Base-by-base conservation (phyloP, 176 grass and related monocot genomes). In the Oryza nivara region DNA sequence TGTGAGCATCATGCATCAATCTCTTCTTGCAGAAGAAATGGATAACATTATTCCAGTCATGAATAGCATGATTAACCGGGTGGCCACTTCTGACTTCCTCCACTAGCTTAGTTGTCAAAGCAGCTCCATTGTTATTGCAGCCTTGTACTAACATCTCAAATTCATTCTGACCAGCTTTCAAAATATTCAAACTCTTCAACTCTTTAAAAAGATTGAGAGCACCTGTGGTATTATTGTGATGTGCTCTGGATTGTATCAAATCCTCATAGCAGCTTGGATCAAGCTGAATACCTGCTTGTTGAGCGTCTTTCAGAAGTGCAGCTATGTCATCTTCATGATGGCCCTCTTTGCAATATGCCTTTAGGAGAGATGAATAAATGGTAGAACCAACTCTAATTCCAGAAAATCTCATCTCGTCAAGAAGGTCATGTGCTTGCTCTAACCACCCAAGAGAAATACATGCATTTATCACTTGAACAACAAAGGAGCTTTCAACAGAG, bases 1-100 rank as follows among this genome's bases (percentile, higher is more conserved):
- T 95, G 65, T 95, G 90, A 75, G 92, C 95, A 93, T 98, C 95
- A 74, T 82, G 67, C 91, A 98, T 93, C 75, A 98, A 71, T 80
- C 76, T 88, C 68, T 95, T 98, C 79, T 98, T 98, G 80, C 95
- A 98, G 80, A 98, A 98, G 80, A 98, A 95, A 86, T 98, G 89
- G 70, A 98, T 98, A 19, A 86, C 90, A 80, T 85, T 95, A 78
- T 98, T 98, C 96, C 92, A 95, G 81, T 93, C 92, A 85, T 98
- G 89, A 86, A 92, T 44, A 82, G 88, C 85, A 83, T 85, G 82
- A 90, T 95, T 74, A 34, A 65, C 84, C 40, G 67, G 89, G 47
- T 83, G 28, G 12, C 85, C 90, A 83, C 66, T 90, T 75, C 86
- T 93, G 35, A 95, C 87, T 89, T 98, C 95, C 72, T 98, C 91